Evolutionary conservation across 768 basidiomycete species (phyloP), one percentile per base, ranked within the genome.

Genomic region (Amylocystis lapponica): DNA sequence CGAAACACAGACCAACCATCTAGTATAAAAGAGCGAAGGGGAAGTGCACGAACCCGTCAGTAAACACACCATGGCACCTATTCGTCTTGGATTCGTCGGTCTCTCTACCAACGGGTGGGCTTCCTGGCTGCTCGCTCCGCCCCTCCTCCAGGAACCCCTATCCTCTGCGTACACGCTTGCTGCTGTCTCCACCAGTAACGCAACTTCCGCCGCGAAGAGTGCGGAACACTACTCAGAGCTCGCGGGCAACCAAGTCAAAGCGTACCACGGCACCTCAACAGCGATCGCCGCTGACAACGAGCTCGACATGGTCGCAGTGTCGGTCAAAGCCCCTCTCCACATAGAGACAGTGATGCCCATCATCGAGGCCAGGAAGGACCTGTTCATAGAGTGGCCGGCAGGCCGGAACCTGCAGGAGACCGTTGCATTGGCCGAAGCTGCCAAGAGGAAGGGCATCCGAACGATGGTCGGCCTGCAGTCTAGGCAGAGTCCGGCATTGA

Each of bases 301-400:
- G 21, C 61, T 71, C 21, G 66, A 67, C 42, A 42, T 70, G 17
- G 60, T 71, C 22, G 62, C 54, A 0, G 62, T 68, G 2, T 39
- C 63, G 13, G 64, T 72, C 17, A 64, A 61, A 41, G 54, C 61
- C 13, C 50, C 53, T 8, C n/a, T 37, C 2, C 69, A 70, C 49
- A 60, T 55, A 23, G 51, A 53, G 2, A 53, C 58, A 1, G 51
- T 61, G 5, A n/a, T 60, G 27, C 62, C 65, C 13, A 62, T 55
- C 4, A 61, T 71, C 34, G 62, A 58, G 19, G 62, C 63, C 22
- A 64, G 64, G 19, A 72, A 70, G 48, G 47, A 63, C 27, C 45
- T 69, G 25, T 70, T 68, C 40, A 41, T 69, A 7, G 69, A 72
- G 48, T 72, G 67, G 67, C 68, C 70, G 3, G 62, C 54, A 12